Evolutionary conservation across 2,329 filamentous ascomycete genomes (phyloP).

Genomic region (Fusarium sp.): DNA sequence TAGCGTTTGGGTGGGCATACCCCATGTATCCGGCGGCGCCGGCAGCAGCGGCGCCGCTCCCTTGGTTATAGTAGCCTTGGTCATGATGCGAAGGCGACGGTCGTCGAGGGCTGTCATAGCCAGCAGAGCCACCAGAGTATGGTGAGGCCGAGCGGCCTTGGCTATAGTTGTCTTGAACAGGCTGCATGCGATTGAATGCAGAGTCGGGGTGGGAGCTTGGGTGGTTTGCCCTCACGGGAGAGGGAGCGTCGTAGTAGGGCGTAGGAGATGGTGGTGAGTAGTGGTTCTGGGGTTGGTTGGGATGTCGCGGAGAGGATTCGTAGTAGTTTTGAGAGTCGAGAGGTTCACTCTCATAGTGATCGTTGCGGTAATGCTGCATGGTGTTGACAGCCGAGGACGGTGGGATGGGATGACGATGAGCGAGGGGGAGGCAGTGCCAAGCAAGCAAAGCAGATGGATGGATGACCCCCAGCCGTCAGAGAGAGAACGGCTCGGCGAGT

Average conservation of each 20-base stretch:
- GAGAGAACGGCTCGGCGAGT: constrained; percentile 18
- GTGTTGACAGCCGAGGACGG: constrained; percentile 30
- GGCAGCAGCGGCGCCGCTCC: constrained; percentile 13
- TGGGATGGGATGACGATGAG: constrained; percentile 8
- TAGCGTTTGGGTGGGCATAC: constrained; percentile 40
- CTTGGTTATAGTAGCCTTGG: constrained; percentile 35
- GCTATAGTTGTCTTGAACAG: constrained; percentile 34
- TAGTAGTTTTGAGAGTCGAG: constrained; percentile 46
- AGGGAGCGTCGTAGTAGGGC: constrained; percentile 45
- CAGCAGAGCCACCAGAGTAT: constrained; percentile 34
- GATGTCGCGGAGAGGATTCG: constrained; percentile 39
- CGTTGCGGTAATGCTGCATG: constrained; percentile 51
- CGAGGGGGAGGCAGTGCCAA: constrained; percentile 24
- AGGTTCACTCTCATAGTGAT: constrained; percentile 53
- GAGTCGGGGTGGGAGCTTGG: constrained; percentile 43
- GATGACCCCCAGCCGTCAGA: constrained; percentile 38
- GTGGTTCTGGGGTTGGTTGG: constrained; percentile 38
- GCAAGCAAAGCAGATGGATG: constrained; percentile 10
- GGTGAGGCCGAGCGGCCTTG: constrained; percentile 29
- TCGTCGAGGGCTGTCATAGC: constrained; percentile 40
- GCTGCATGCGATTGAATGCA: constrained; percentile 35
- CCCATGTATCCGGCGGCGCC: constrained; percentile 37
- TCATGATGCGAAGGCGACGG: constrained; percentile 35
- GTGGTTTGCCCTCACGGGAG: constrained; percentile 29
- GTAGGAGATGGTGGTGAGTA: constrained; percentile 35